These are phyloP conservation scores for Emydomyces testavorans DNA, from an alignment of 2,329 filamentous ascomycete species.

Conservation along the genomic window DNA sequence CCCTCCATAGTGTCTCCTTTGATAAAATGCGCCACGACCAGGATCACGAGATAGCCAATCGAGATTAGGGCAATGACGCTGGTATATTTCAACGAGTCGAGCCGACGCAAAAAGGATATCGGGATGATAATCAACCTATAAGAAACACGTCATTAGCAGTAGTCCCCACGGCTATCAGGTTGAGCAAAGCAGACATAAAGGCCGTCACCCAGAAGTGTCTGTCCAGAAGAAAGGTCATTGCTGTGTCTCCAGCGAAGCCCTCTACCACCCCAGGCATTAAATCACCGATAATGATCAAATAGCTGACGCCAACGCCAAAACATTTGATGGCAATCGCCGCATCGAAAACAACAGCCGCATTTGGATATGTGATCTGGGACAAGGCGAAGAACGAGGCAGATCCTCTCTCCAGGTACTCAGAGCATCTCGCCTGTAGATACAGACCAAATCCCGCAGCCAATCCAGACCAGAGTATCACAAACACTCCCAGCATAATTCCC, in stretches of 20 bases:
- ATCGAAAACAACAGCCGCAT: slow-evolving; percentile 90
- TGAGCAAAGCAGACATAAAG: slow-evolving; percentile 58
- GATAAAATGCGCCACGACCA: slow-evolving; percentile 86
- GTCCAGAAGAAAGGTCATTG: slow-evolving; percentile 66
- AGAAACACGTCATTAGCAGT: neutral
- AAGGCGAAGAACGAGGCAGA: slow-evolving; percentile 89
- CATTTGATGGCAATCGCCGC: slow-evolving; percentile 94
- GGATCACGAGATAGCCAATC: slow-evolving; percentile 83
- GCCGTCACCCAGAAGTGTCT: slow-evolving; percentile 95
- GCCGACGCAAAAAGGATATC: slow-evolving; percentile 74
- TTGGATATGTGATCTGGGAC: slow-evolving; percentile 92
- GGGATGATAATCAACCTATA: slow-evolving; percentile 78
- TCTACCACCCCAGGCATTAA: slow-evolving; percentile 89
- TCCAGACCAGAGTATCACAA: slow-evolving; percentile 86
- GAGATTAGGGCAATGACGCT: slow-evolving; percentile 82
- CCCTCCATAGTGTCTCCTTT: slow-evolving; percentile 62
- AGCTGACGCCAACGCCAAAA: slow-evolving; percentile 93
- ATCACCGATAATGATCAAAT: slow-evolving; percentile 97
- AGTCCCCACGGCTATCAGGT: neutral
- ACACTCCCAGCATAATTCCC: slow-evolving; percentile 72
- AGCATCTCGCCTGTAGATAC: slow-evolving; percentile 87
- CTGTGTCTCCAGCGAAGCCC: slow-evolving; percentile 59
- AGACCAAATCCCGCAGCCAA: slow-evolving; percentile 81
- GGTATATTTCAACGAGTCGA: slow-evolving; percentile 96
- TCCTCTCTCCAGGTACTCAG: slow-evolving; percentile 82